Conservation (phyloP, 2,329 filamentous ascomycete genomes). For the Spiromastix sp. region DNA sequence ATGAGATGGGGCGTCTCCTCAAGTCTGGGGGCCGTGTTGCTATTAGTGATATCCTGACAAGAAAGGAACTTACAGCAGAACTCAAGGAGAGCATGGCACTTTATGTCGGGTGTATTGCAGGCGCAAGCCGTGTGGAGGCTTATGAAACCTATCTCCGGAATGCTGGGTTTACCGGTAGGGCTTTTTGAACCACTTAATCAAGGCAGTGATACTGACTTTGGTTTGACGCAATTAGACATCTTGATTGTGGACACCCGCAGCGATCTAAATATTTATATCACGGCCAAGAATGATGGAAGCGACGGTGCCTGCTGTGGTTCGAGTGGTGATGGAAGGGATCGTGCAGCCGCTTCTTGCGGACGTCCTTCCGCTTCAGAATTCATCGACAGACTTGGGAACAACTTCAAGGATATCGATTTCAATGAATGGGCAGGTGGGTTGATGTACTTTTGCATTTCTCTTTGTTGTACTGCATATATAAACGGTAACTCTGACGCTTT, state of each 20-base stretch:
- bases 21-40: constrained; percentile 49
- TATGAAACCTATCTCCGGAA: constrained; percentile 43
- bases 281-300: constrained; percentile 12
- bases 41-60: constrained; percentile 49
- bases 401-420: constrained; percentile 28
- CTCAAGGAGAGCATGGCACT: constrained; percentile 41
- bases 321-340: constrained; percentile 5
- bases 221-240: constrained; percentile 23
- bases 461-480: constrained; percentile 1
- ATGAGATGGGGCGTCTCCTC: constrained; percentile 48
- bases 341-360: constrained; percentile 1
- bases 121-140: constrained; percentile 42
- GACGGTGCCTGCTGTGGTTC: constrained; percentile 6
- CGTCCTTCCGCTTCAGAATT: background rate
- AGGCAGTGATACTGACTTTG: constrained; percentile 1
- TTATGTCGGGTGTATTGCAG: constrained; percentile 52
- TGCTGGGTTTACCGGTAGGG: constrained; percentile 42
- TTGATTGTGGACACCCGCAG: constrained; percentile 36
- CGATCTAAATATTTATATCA: constrained; percentile 40
- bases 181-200: constrained; percentile 1
- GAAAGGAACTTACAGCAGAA: constrained; percentile 37
- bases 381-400: background rate
- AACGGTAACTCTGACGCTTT: background rate
- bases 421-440: constrained; percentile 44
- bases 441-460: background rate